Evolutionary conservation across 257 asterid genomes (phyloP).

Genomic region (Misopates orontium): DNA sequence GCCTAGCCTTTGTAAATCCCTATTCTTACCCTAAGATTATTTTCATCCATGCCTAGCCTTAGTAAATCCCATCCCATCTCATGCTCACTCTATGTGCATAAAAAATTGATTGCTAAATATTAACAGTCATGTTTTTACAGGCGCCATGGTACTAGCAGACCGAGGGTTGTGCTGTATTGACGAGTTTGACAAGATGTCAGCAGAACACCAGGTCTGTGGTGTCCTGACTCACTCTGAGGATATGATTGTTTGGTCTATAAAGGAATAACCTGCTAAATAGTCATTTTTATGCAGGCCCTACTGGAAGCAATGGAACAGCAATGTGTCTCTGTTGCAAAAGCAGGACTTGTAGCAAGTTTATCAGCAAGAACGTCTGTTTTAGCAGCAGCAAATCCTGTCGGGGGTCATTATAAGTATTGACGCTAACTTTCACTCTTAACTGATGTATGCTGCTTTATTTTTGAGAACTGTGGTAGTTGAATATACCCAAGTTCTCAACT

Average conservation of each 20-base stretch:
- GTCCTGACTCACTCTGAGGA: conserved; percentile 19
- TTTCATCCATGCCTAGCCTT: background rate
- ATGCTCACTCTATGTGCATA: conserved; percentile 9
- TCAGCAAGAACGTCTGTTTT: conserved; percentile 95
- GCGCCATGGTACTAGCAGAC: conserved; percentile 99
- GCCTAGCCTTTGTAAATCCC: too few relatives aligned
- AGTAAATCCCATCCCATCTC: conserved; percentile 2
- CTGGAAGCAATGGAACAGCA: conserved; percentile 99
- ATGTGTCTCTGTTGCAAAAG: conserved; percentile 98
- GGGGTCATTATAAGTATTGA: conserved; percentile 90
- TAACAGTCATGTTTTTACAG: conserved; percentile 38
- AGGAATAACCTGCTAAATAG: conserved; percentile 29
- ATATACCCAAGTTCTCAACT: conserved; percentile 11
- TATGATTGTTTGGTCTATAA: conserved; percentile 23
- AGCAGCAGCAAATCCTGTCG: conserved; percentile 98
- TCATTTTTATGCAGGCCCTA: conserved; percentile 59
- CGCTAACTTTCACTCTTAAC: conserved; percentile 15
- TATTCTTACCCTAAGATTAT: conserved; percentile 8
- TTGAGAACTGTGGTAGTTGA: conserved; percentile 17
- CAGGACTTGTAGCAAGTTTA: conserved; percentile 98
- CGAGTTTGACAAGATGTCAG: conserved; percentile 97
- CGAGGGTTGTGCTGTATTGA: conserved; percentile 96
- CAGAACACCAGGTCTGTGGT: conserved; percentile 84
- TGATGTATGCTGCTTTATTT: conserved; percentile 23
- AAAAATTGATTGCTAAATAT: conserved; percentile 20